These are phyloP conservation scores for Pseudogymnoascus sp. DNA, from an alignment of 2,329 filamentous ascomycete genomes.

Conservation along the genomic window DNA sequence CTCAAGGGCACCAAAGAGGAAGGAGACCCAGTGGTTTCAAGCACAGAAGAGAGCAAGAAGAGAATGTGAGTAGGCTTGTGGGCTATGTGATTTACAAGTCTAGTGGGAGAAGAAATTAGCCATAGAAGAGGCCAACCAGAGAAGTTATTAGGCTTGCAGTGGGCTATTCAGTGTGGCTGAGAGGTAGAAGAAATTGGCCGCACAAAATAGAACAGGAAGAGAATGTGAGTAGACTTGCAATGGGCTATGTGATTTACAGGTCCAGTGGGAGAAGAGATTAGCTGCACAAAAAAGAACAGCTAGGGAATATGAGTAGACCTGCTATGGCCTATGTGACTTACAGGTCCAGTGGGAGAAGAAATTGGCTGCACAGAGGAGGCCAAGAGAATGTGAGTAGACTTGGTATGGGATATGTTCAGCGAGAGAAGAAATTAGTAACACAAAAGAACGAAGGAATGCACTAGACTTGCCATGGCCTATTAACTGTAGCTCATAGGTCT, in stretches of 20 bases:
- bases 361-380: background rate
- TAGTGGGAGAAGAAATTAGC: background rate
- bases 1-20: too few species aligned
- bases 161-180: background rate
- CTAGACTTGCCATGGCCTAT: background rate
- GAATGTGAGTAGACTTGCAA: background rate
- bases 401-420: background rate
- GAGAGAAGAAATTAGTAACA: background rate
- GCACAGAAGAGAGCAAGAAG: background rate
- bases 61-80: background rate
- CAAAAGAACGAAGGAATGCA: background rate
- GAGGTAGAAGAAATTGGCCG: background rate
- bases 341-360: background rate
- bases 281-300: background rate
- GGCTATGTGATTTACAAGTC: background rate
- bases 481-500: background rate
- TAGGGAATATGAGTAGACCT: background rate
- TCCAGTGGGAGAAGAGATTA: background rate
- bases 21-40: background rate
- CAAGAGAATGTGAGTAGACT: background rate
- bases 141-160: background rate
- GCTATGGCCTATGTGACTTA: background rate
- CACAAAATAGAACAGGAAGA: background rate
- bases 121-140: background rate
- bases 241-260: background rate